Evolutionary conservation across 192 early-diverging fungal species (phyloP).

Genomic region (Spizellomyces punctatus): DNA sequence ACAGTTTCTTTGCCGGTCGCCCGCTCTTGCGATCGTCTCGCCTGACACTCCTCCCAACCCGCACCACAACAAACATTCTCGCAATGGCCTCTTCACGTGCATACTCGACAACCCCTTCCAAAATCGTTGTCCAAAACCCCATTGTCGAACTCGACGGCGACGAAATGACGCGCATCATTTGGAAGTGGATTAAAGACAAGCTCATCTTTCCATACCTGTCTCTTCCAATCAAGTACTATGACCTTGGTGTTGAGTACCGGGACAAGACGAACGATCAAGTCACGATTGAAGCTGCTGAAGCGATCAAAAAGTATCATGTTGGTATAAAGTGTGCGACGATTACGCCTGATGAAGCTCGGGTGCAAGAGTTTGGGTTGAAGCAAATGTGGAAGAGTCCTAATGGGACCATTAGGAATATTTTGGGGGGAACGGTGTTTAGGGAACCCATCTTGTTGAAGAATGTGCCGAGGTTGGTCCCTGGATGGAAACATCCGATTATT

Average conservation of each 20-base stretch:
- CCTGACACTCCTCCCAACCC: background rate
- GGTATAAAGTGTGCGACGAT: slow-evolving; percentile 99
- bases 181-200: slow-evolving; percentile 92
- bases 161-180: slow-evolving; percentile 99
- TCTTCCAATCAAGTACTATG: slow-evolving; percentile 95
- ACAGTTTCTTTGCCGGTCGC: slow-evolving; percentile 2
- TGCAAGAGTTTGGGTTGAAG: slow-evolving; percentile 95
- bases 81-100: background rate
- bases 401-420: slow-evolving; percentile 93
- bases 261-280: slow-evolving; percentile 94
- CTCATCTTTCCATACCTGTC: slow-evolving; percentile 85
- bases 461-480: slow-evolving; percentile 89
- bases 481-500: slow-evolving; percentile 93
- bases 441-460: slow-evolving; percentile 94
- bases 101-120: slow-evolving; percentile 5
- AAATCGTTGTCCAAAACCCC: slow-evolving; percentile 82
- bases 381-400: slow-evolving; percentile 99
- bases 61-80: background rate
- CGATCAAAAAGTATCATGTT: slow-evolving; percentile 96
- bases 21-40: background rate
- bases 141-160: slow-evolving; percentile 87
- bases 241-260: slow-evolving; percentile 89
- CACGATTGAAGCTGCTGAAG: slow-evolving; percentile 93
- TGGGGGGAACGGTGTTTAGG: slow-evolving; percentile 97
- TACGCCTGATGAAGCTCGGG: slow-evolving; percentile 93